Percentiles rank a stretch among this genome's conserved stretches.
Evolutionary conservation across 208 protist species (phyloP).

Genomic region (Leishmania aethiopica): DNA sequence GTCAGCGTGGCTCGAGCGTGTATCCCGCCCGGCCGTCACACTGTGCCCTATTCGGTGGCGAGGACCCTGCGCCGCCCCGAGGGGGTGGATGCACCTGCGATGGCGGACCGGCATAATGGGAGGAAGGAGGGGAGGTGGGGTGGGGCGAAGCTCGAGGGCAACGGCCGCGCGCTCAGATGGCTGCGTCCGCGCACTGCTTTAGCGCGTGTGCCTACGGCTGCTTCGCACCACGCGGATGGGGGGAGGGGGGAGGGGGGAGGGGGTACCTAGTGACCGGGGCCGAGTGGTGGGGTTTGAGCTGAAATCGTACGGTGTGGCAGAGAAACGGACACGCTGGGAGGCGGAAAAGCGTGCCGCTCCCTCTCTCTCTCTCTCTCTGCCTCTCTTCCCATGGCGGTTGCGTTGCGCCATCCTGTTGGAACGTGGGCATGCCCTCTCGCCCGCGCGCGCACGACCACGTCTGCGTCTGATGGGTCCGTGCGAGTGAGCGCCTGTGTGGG

Average conservation of each 20-base stretch:
- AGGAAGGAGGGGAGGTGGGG: not conserved
- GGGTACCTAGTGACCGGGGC: not conserved
- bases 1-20: not conserved
- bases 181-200: not conserved
- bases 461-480: not conserved
- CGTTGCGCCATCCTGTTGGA: no score
- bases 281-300: not conserved
- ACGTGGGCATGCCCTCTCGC: not conserved
- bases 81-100: not conserved
- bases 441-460: not conserved
- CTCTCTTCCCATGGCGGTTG: not conserved
- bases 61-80: not conserved
- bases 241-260: not conserved
- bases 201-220: not conserved
- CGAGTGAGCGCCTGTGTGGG: not conserved
- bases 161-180: not conserved
- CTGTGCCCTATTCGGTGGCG: not conserved
- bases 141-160: not conserved
- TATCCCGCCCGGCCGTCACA: not conserved
- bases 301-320: not conserved
- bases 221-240: not conserved
- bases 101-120: not conserved
- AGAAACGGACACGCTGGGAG: not conserved
- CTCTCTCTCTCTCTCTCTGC: not conserved
- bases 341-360: not conserved